These are phyloP conservation scores for Lentithecium fluviatile DNA, from an alignment of 495 filamentous ascomycete genomes.

Conservation along the genomic window DNA sequence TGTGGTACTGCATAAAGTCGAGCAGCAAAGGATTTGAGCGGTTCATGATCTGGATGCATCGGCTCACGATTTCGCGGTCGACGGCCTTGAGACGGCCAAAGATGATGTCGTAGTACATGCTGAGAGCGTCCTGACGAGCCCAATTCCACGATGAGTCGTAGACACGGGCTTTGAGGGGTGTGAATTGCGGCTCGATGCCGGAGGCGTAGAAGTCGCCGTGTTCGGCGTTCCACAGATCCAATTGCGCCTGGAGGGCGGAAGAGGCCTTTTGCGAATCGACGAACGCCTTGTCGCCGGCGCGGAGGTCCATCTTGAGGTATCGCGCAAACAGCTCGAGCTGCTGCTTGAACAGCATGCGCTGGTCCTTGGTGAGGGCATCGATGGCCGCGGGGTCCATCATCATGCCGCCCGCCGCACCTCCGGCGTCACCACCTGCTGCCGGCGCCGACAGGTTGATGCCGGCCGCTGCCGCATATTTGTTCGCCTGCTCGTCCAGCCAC, in stretches of 20 bases:
- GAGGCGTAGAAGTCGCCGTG: constrained; percentile 94
- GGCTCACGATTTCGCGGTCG: constrained; percentile 96
- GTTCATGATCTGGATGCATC: constrained; percentile 99
- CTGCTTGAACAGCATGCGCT: constrained; percentile 91
- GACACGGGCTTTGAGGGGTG: constrained; percentile 85
- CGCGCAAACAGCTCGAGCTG: constrained; percentile 92
- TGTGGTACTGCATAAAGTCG: constrained; percentile 99
- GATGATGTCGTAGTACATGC: constrained; percentile 99
- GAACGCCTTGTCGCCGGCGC: constrained; percentile 90
- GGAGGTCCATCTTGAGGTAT: constrained; percentile 95
- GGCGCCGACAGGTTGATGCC: constrained; percentile 83
- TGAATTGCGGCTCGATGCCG: constrained; percentile 93
- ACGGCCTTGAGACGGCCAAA: constrained; percentile 91
- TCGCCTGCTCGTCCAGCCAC: constrained; percentile 79
- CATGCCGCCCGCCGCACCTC: constrained; percentile 75
- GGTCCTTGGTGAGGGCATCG: constrained; percentile 95
- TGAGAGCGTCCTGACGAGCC: constrained; percentile 93
- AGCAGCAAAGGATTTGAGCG: constrained; percentile 91
- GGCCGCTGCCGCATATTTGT: constrained; percentile 83
- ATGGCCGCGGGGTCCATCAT: constrained; percentile 99
- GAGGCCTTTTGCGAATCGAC: constrained; percentile 78
- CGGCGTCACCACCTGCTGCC: constrained; percentile 70
- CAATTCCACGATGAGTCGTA: constrained; percentile 99
- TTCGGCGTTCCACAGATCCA: constrained; percentile 92
- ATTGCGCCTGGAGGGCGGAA: constrained; percentile 81